phyloP scores from a whole-genome alignment of 129 eudicot genomes.

The Artemisia argyi region DNA sequence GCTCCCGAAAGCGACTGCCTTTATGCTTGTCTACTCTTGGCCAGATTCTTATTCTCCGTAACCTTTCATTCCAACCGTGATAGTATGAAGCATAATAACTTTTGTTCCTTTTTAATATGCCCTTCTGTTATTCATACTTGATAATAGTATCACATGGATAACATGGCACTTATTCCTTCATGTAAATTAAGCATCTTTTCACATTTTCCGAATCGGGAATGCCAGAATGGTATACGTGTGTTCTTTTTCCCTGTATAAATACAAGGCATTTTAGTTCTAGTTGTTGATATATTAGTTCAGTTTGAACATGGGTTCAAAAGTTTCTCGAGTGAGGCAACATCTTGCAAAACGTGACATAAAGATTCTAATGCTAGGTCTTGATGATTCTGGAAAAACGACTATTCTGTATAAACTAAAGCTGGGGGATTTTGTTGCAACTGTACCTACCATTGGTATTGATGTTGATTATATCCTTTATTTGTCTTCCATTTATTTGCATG shows the following conservation, averaged over 20 bases:
- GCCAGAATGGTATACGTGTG: not conserved
- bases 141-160: conserved; percentile 19
- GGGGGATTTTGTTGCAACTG: conserved; percentile 45
- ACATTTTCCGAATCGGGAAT: not conserved
- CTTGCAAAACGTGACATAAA: conserved; percentile 36
- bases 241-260: not conserved
- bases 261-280: not conserved
- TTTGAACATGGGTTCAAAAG: conserved; percentile 35
- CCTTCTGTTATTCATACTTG: conserved; percentile 10
- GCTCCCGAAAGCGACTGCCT: conserved; percentile 22
- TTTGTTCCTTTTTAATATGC: conserved; percentile 6
- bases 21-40: conserved; percentile 27
- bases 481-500: not conserved
- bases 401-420: conserved; percentile 47
- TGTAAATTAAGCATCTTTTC: conserved; percentile 7
- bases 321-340: conserved; percentile 44
- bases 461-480: not conserved
- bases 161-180: conserved; percentile 1
- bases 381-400: conserved; percentile 55
- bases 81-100: conserved; percentile 25
- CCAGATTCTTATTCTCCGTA: conserved; percentile 39
- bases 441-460: conserved; percentile 49
- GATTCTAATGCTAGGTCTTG: conserved; percentile 54
- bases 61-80: conserved; percentile 7
- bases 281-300: not conserved